Base-by-base conservation (phyloP, 371 early-diverging fungal species). In the Phascolomyces articulosus region DNA sequence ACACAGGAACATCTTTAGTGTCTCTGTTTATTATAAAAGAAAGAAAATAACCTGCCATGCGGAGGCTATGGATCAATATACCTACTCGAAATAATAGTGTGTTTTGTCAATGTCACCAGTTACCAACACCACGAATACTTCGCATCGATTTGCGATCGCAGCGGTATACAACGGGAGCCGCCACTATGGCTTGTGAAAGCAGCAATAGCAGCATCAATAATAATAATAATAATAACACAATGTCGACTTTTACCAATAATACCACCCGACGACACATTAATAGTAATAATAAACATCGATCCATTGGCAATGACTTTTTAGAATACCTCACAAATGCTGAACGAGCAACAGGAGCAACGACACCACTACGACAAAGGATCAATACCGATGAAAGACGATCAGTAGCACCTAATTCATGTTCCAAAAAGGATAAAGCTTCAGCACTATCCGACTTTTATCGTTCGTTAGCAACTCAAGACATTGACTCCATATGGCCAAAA, bases 401-500 rank as follows among this genome's bases (percentile, higher is more conserved):
- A n/a, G 15, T 44, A 44, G 4, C 15, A n/a, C 4, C 15, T 13
- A 15, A 8, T 13, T 3, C 16, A 16, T 23, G 23, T 8, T 7
- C 51, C 21, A 51, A 51, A 51, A 11, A n/a, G 7, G 51, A 51
- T 3, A 62, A 55, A 20, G 55, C 63, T 10, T 29, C 53, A 28
- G 40, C 55, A n/a, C 44, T 79, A 20, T 74, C 78, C 6, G 66
- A 75, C 54, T 76, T 83, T 40, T 68, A 83, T 40, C 67, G 70
- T 55, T 63, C 68, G 4, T 59, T 83, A 31, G 66, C 75, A 8
- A 78, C 83, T 7, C 76, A 79, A 56, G 75, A 79, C 55, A 70
- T 83, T 31, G 79, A 79, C 27, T 66, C 51, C 20, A 74, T 83
- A n/a, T 83, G 83, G 83, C 80, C 83, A n/a, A 20, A 74, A 44